Percentiles rank a stretch among this genome's conserved stretches.
Evolutionary conservation across 257 asterid genomes (phyloP).

Genomic region (Schizonepeta tenuifolia): DNA sequence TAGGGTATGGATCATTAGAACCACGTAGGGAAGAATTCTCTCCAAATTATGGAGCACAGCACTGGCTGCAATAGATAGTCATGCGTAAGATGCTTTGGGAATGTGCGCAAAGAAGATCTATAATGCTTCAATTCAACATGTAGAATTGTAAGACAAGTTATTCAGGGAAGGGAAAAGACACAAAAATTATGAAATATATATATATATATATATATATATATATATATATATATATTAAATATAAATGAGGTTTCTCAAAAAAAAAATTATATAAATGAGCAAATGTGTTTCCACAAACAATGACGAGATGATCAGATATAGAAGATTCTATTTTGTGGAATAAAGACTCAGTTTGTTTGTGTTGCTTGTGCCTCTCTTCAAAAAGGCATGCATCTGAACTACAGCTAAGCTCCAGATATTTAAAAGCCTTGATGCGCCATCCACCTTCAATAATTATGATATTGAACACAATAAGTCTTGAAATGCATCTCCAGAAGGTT

Average conservation of each 20-base stretch:
- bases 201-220: too few relatives aligned
- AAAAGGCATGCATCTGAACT: constrained; percentile 1
- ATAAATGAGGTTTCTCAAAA: too few relatives aligned
- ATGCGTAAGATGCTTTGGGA: background rate
- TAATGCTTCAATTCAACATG: background rate
- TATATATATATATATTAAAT: too few relatives aligned
- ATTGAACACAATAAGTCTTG: background rate
- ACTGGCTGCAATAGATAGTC: background rate
- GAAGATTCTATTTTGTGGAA: background rate
- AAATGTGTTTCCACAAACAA: background rate
- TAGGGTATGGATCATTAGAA: constrained; percentile 1
- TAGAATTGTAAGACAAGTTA: background rate
- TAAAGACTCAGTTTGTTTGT: background rate
- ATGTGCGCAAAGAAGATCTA: background rate
- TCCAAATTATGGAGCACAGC: background rate
- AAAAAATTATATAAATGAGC: too few relatives aligned
- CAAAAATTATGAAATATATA: background rate
- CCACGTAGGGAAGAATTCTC: background rate
- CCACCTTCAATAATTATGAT: background rate
- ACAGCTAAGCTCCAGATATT: background rate
- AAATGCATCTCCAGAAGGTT: background rate
- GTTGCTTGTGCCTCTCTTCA: background rate
- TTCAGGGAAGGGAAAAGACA: background rate
- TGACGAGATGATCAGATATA: background rate
- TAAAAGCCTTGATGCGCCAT: background rate